Evolutionary conservation across 2,329 filamentous ascomycete genomes (phyloP), one percentile per base, ranked within the genome.

Genomic region (Neophaeococcomyces mojaviensis): DNA sequence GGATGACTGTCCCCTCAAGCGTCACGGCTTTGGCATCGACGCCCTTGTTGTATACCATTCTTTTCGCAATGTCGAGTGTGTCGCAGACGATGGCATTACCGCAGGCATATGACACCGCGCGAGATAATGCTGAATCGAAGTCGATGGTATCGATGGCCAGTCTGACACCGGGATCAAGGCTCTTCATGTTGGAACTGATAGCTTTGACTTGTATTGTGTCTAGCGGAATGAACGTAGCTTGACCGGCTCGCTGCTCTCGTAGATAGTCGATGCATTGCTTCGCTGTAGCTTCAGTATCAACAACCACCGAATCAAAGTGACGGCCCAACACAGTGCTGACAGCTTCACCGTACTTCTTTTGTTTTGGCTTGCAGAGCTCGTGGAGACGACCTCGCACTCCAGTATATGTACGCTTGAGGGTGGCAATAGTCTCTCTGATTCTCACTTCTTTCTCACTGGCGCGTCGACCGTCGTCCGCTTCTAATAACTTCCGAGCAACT

Each of bases 151-250:
- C 92, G 53, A 98, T 94, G 0, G 90, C 94, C 48, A 96, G 77
- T 6, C 90, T 81, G 65, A 82, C 81, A 37, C 86, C 87, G 32
- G 86, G 85, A 46, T 86, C 77, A 63, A 95, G 84, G 22, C 88
- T 87, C 67, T 96, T 96, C 54, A 98, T 73, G 49, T 87, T 89
- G 4, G 88, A 86, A 62, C 94, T 94, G 49, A 92, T 79, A 9
- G 87, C 82, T 63, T 87, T 89, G 61, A 96, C 89, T 60, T 97
- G 94, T 64, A 98, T 95, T 43, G 94, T 96, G 70, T 98, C 92
- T 15, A 98, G 75, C 1, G 92, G 92, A 52, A 97, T 89, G 64
- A 98, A 97, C 1, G 88, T 96, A 67, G 92, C 87, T 48, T 89
- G 87, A 5, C 85, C 79, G 44, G 86, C 82, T 46, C 87, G 82